Base-by-base conservation (phyloP, 1,284 basidiomycete genomes). In the Anthracocystis panici-leucophaei region DNA sequence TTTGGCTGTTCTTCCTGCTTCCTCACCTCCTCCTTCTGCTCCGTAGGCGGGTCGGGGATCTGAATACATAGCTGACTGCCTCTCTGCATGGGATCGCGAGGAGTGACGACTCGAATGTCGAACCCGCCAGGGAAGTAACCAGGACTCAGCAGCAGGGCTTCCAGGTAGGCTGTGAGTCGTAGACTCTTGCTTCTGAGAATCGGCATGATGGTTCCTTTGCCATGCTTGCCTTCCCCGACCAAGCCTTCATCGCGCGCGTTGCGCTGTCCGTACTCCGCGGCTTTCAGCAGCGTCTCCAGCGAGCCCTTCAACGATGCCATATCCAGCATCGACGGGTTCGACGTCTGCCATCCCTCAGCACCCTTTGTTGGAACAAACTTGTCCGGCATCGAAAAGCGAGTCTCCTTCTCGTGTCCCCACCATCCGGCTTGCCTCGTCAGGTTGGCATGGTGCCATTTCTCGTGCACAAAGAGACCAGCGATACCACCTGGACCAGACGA, bases 401-500 rank as follows among this genome's bases (percentile, higher is more conserved):
- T 95, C 63, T 87, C 85, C 23, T 91, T 89, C 82, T 95, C 90
- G 85, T 98, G 94, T 50, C 97, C 96, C 94, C 95, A 99, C 96
- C 96, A 99, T 38, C 97, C 96, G 23, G 94, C 92, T 65, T 91
- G 91, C 82, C 95, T 94, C 79, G 55, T 68, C 74, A 73, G 66
- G 21, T 49, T 46, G 11, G 60, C 67, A 50, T 80, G 21, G 42
- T 72, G 73, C 83, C 83, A 95, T 81, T 90, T 91, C 71, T 92
- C 90, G 82, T 97, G 94, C 16, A 97, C 88, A 85, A 91, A 97
- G 55, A 95, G 87, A 6, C 95, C 97, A n/a, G 91, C 97, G 60
- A 98, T 96, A 14, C 92, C 94, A 16, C 96, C 95, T 5, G 96
- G 95, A 1, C 97, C 94, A 14, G 94, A 92, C 86, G 97, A 98